phyloP scores from a whole-genome alignment of 768 basidiomycete genomes.

The Obba rivulosa region DNA sequence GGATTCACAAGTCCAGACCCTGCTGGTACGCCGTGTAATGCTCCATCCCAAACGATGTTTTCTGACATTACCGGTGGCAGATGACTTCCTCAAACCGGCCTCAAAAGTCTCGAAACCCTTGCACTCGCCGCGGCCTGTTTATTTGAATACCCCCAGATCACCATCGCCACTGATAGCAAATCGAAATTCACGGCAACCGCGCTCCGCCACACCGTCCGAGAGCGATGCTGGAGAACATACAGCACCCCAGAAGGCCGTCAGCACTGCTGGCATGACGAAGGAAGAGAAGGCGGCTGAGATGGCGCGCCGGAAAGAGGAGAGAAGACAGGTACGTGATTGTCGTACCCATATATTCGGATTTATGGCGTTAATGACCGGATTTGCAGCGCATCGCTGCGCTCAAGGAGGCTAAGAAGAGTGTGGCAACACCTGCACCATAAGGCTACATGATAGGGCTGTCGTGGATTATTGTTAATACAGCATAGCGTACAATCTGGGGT shows the following conservation, averaged over 20 bases:
- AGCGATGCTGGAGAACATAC: conserved; percentile 7
- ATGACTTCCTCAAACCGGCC: too few relatives aligned
- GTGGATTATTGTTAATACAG: not conserved
- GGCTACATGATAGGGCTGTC: not conserved
- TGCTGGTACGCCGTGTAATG: not conserved
- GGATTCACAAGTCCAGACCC: too few relatives aligned
- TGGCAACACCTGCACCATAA: conserved; percentile 1
- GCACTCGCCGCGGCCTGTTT: too few relatives aligned
- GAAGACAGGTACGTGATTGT: conserved; percentile 63
- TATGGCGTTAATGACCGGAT: not conserved
- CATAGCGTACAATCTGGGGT: not conserved
- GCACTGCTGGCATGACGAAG: conserved; percentile 57
- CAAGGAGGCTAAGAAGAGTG: conserved; percentile 75
- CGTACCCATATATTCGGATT: not conserved
- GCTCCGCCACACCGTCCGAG: conserved; percentile 19
- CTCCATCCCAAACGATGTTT: not conserved
- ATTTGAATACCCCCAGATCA: too few relatives aligned
- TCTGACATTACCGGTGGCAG: not conserved
- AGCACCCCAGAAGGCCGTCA: conserved; percentile 15
- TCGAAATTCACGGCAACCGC: conserved; percentile 2
- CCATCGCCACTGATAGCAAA: not conserved
- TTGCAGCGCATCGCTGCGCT: conserved; percentile 67
- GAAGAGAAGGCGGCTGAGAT: conserved; percentile 95
- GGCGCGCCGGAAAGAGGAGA: conserved; percentile 85
- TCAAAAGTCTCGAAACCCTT: too few relatives aligned